Conservation (phyloP, 805 yeast genomes). For the Pichia deserticola region DNA sequence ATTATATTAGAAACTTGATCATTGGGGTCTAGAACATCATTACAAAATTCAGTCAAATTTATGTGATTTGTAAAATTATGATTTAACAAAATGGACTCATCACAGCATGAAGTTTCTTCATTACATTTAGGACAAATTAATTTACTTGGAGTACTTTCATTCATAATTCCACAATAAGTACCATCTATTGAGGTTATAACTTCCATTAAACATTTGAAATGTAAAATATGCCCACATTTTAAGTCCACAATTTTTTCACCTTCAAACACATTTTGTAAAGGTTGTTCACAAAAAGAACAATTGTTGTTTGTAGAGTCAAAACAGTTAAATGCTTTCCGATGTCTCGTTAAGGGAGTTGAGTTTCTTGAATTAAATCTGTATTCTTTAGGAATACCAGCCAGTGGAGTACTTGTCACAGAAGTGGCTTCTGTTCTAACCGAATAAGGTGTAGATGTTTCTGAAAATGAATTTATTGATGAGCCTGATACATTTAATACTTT, state of each 20-base stretch:
- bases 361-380: not conserved
- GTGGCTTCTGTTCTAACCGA: constrained; percentile 1
- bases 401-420: not conserved
- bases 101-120: not conserved
- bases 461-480: constrained; percentile 2
- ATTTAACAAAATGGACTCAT: not conserved
- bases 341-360: not conserved
- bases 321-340: not conserved
- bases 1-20: not conserved
- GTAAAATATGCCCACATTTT: constrained; percentile 38
- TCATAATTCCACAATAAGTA: not conserved
- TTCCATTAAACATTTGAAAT: constrained; percentile 35
- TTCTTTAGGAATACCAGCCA: not conserved
- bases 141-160: not conserved
- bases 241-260: constrained; percentile 38
- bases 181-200: constrained; percentile 8
- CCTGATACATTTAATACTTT: constrained; percentile 5
- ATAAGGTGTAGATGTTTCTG: constrained; percentile 2
- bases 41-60: not conserved
- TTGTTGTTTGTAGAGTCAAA: not conserved
- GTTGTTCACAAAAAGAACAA: constrained; percentile 41
- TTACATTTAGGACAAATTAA: constrained; percentile 12
- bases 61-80: no score
- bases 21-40: not conserved
- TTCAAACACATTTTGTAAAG: constrained; percentile 29